Evolutionary conservation across 208 protist species (phyloP), one percentile per base, ranked within the genome.

Genomic region (Leishmania braziliensis): DNA sequence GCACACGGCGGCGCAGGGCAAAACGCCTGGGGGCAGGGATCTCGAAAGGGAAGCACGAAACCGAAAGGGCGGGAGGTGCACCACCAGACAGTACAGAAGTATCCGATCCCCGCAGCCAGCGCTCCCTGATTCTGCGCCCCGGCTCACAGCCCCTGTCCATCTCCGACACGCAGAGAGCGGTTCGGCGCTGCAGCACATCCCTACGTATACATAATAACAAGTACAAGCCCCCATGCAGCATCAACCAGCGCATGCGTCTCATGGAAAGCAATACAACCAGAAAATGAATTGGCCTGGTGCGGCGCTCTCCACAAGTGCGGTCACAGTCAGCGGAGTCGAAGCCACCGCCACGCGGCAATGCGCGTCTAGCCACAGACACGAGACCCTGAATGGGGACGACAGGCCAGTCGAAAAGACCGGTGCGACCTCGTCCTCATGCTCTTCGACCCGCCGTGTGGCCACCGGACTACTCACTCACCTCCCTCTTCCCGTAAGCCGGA

Each of bases 401-500:
- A 66, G n/a, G 33, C 5, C 16, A 62, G 60, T 2, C 60, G 60
- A 4, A 26, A 36, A 36, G 60, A 14, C 12, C 60, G 33, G 8
- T 66, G 60, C 60, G 33, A 10, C n/a, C 5, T 66, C 60, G 5
- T 36, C 23, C 60, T 12, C n/a, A 12, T 29, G 10, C 60, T 29
- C n/a, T n/a, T 66, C n/a, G 6, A 9, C 10, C 60, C 5, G 60
- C 60, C 60, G 9, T 66, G 60, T 66, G 12, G n/a, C 60, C 60
- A n/a, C 8, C 16, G 2, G 10, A 3, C 60, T 23, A 29, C 5
- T 23, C 23, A n/a, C 60, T 65, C 60, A 65, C 26, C 60, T 65
- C 90, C 90, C 33, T 43, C 70, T 70, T 71, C 16, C 23, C 43
- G 26, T 50, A 10, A n/a, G 46, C 53, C 72, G 36, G 2, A 20